phyloP scores from a whole-genome alignment of 1,139 yeast genomes.

The Kurtzmaniella natalensis region DNA sequence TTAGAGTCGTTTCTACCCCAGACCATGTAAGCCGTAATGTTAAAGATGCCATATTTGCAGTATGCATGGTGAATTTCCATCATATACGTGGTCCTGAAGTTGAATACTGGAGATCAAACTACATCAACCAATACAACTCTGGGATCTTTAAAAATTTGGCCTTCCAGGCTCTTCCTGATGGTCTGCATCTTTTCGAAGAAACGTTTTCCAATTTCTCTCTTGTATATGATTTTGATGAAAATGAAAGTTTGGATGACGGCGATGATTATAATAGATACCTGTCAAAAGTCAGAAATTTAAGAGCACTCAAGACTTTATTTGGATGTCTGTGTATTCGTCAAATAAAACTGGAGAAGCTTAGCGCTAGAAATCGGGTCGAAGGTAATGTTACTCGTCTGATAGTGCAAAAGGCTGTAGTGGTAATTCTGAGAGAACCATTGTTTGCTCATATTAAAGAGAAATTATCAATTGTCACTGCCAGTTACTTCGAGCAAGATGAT shows the following conservation, averaged over 20 bases:
- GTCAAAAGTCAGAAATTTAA: constrained; percentile 46
- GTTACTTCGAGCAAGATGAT: constrained; percentile 77
- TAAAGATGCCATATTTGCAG: constrained; percentile 62
- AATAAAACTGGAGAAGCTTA: constrained; percentile 52
- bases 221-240: constrained; percentile 60
- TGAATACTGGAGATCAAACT: constrained; percentile 83
- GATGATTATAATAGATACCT: constrained; percentile 41
- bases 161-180: constrained; percentile 94
- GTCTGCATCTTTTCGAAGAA: constrained; percentile 87
- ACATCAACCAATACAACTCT: constrained; percentile 33
- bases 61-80: constrained; percentile 89
- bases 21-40: constrained; percentile 8
- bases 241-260: constrained; percentile 40
- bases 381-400: constrained; percentile 67
- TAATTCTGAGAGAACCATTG: constrained; percentile 75
- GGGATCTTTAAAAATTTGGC: constrained; percentile 83
- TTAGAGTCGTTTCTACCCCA: constrained; percentile 4
- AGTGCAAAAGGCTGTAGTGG: constrained; percentile 88
- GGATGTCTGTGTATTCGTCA: constrained; percentile 95
- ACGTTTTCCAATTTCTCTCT: constrained; percentile 89
- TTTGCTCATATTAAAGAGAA: constrained; percentile 87
- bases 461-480: constrained; percentile 81
- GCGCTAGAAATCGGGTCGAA: constrained; percentile 42
- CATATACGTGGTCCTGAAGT: constrained; percentile 94
- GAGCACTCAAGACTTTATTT: constrained; percentile 77